Percentiles rank a stretch among this genome's conserved stretches.
phyloP scores from a whole-genome alignment of 495 filamentous ascomycete genomes.

The Endocarpon pusillum region DNA sequence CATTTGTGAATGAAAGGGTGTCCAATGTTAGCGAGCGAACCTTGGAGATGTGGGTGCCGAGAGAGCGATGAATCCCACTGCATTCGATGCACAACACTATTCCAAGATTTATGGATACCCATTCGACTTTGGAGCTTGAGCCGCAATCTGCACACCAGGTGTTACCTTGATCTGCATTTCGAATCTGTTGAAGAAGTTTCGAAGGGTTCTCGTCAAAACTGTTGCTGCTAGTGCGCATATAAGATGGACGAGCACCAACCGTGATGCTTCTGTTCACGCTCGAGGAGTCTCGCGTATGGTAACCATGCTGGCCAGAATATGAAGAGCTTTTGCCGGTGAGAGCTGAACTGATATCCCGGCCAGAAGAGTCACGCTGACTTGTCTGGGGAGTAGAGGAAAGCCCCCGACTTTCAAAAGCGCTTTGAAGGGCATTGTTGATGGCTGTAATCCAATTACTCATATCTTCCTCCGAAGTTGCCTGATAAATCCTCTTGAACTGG shows the following conservation, averaged over 20 bases:
- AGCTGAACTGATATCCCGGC: constrained; percentile 76
- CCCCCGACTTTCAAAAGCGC: constrained; percentile 73
- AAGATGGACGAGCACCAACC: constrained; percentile 72
- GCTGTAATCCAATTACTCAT: constrained; percentile 94
- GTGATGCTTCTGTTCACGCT: constrained; percentile 68
- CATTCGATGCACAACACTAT: constrained; percentile 97
- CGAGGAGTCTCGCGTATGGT: constrained; percentile 32
- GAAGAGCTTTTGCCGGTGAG: constrained; percentile 88
- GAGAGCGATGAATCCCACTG: constrained; percentile 88
- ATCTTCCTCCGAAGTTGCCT: constrained; percentile 93
- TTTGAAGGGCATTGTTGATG: constrained; percentile 94
- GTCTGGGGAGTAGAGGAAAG: constrained; percentile 28
- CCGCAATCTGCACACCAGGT: constrained; percentile 91
- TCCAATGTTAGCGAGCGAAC: constrained; percentile 90
- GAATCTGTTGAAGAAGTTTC: constrained; percentile 68
- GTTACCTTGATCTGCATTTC: constrained; percentile 85
- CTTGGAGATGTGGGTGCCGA: constrained; percentile 96
- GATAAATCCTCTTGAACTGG: constrained; percentile 90
- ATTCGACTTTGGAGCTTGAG: constrained; percentile 81
- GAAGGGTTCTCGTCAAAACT: constrained; percentile 68
- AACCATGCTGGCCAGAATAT: constrained; percentile 38
- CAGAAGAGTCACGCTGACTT: constrained; percentile 35
- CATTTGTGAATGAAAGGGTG: constrained; percentile 84
- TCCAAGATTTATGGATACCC: constrained; percentile 95
- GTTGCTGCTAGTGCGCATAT: constrained; percentile 45